phyloP scores from a whole-genome alignment of 495 filamentous ascomycete genomes.

The Penicillium macrosclerotiorum region DNA sequence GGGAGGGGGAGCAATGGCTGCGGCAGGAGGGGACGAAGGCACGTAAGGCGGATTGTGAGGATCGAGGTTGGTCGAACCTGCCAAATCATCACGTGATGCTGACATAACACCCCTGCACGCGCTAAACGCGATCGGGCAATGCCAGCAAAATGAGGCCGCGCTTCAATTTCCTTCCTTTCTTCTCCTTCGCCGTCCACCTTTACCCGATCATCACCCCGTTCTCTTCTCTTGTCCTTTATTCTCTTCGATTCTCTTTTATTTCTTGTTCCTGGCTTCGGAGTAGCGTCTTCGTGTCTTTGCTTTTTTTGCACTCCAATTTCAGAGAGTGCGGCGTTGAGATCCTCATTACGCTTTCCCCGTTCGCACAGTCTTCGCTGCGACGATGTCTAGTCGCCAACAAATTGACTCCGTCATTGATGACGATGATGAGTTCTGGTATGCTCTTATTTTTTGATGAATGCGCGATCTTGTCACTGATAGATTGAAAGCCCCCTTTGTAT shows the following conservation, averaged over 20 bases:
- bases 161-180: conserved; percentile 39
- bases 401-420: conserved; percentile 98
- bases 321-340: conserved; percentile 31
- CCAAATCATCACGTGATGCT: conserved; percentile 27
- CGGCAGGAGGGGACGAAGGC: conserved; percentile 19
- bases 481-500: conserved; percentile 84
- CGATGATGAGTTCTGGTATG: conserved; percentile 89
- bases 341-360: conserved; percentile 23
- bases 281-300: conserved; percentile 15
- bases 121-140: conserved; percentile 30
- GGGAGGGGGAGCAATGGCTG: conserved; percentile 31
- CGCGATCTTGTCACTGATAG: conserved; percentile 13
- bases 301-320: conserved; percentile 23
- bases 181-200: conserved; percentile 27
- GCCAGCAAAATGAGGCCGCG: conserved; percentile 40
- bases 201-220: conserved; percentile 18
- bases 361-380: conserved; percentile 23
- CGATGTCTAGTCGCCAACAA: conserved; percentile 63
- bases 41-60: conserved; percentile 38
- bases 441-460: not conserved
- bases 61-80: conserved; percentile 26
- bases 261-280: conserved; percentile 14
- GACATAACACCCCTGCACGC: conserved; percentile 18
- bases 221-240: conserved; percentile 13
- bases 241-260: conserved; percentile 12